A percentile compares a stretch with the other conserved stretches of the same genome.
Evolutionary conservation across 1,284 basidiomycete genomes (phyloP).

Genomic region (Pseudozyma tsukubaensis): DNA sequence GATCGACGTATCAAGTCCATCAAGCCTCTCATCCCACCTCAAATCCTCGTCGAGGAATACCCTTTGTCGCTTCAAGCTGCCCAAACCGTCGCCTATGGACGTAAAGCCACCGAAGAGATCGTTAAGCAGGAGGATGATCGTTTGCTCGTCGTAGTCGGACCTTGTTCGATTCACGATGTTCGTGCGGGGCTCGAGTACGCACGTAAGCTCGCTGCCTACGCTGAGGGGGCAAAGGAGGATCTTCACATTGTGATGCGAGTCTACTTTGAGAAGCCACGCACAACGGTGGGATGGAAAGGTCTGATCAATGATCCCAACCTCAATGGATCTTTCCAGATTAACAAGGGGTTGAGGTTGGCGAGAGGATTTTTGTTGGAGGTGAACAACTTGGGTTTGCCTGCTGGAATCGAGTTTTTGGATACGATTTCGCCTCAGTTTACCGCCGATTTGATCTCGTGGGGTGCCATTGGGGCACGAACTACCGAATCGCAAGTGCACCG

Average conservation of each 20-base stretch:
- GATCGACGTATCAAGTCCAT: constrained; percentile 65
- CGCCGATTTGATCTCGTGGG: constrained; percentile 95
- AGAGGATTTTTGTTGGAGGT: constrained; percentile 82
- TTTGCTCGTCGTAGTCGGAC: constrained; percentile 65
- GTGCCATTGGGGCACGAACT: constrained; percentile 81
- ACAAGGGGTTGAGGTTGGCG: constrained; percentile 92
- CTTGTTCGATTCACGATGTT: constrained; percentile 68
- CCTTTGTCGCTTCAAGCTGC: constrained; percentile 59
- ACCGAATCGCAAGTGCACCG: constrained; percentile 98
- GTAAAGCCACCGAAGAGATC: constrained; percentile 60
- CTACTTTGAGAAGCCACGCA: constrained; percentile 73
- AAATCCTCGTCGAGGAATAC: constrained; percentile 66
- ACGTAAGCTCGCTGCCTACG: constrained; percentile 79
- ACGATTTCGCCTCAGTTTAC: constrained; percentile 93
- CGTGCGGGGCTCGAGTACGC: constrained; percentile 65
- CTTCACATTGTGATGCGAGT: constrained; percentile 87
- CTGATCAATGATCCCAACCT: constrained; percentile 93
- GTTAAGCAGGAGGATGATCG: constrained; percentile 63
- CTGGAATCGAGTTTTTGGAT: constrained; percentile 73
- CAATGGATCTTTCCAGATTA: constrained; percentile 87
- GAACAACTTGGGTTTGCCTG: constrained; percentile 69
- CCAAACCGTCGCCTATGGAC: constrained; percentile 54
- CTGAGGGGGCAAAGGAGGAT: constrained; percentile 82
- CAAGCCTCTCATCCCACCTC: constrained; percentile 65
- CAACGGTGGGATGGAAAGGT: constrained; percentile 98